Conservation (phyloP, 176 grass and related monocot species). For the Miscanthus lutarioriparius region DNA sequence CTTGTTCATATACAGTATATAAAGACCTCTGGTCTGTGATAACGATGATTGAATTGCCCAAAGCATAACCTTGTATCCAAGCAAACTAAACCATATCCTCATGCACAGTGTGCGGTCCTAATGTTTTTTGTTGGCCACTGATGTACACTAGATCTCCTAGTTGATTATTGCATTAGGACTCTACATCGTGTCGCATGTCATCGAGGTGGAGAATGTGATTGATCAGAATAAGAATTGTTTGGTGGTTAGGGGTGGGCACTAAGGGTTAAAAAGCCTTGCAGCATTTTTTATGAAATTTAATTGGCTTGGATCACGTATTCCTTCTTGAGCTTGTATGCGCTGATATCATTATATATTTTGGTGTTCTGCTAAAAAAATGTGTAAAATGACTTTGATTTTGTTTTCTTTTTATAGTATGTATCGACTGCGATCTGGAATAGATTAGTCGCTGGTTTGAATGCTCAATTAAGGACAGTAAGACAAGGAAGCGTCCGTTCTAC, state of each 20-base stretch:
- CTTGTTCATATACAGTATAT: not conserved
- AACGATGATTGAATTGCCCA: not conserved
- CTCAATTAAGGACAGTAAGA: conserved; percentile 79
- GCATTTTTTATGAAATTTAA: not conserved
- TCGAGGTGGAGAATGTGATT: not conserved
- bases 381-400: conserved; percentile 10
- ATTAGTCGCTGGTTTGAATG: conserved; percentile 92
- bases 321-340: not conserved
- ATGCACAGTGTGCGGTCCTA: not conserved
- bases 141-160: not conserved
- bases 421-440: conserved; percentile 96
- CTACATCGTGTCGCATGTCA: not conserved
- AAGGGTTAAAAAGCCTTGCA: not conserved
- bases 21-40: not conserved
- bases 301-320: not conserved
- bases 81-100: not conserved
- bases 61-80: not conserved
- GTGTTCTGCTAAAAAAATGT: not conserved
- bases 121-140: not conserved
- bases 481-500: conserved; percentile 55
- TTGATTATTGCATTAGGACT: not conserved
- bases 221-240: conserved; percentile 15
- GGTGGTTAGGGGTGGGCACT: not conserved
- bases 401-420: conserved; percentile 71
- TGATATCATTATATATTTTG: not conserved